A percentile compares a stretch with the other conserved stretches of the same genome.
phyloP scores from a whole-genome alignment of 345 rosid genomes.

The Corchorus capsularis region DNA sequence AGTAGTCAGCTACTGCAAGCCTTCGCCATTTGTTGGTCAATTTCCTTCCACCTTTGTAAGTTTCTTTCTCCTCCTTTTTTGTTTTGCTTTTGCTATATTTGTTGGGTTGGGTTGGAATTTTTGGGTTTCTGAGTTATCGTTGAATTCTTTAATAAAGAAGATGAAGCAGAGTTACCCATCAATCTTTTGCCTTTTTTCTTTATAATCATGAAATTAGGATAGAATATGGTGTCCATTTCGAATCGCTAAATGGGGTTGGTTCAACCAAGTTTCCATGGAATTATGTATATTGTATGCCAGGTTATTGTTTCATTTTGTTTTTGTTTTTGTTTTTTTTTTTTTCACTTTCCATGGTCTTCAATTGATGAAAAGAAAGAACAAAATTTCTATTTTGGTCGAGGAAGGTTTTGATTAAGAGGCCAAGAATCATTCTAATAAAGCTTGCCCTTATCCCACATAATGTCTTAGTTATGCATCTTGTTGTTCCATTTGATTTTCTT shows the following conservation, averaged over 20 bases:
- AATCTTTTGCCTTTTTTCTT: not conserved
- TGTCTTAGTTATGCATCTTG: not conserved
- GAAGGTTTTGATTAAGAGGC: not conserved
- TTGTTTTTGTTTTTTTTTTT: too few relatives aligned
- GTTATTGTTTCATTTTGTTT: not conserved
- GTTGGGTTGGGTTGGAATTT: not conserved
- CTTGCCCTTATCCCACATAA: not conserved
- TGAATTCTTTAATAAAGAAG: not conserved
- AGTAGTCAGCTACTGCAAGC: conserved; percentile 48
- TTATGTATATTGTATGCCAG: not conserved
- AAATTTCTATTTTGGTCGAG: not conserved
- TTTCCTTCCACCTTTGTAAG: conserved; percentile 41
- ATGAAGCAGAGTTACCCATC: not conserved
- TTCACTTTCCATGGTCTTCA: not conserved
- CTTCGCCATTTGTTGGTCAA: conserved; percentile 50
- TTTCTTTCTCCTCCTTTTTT: conserved; percentile 11
- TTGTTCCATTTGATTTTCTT: not conserved
- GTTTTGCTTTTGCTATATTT: not conserved
- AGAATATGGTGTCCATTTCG: not conserved
- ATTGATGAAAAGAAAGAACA: too few relatives aligned
- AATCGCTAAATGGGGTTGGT: not conserved
- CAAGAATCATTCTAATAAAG: not conserved
- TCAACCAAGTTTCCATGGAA: not conserved
- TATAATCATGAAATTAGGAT: not conserved
- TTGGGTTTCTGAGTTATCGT: too few relatives aligned